Base-by-base conservation (phyloP, 2,329 filamentous ascomycete genomes). In the Sclerotinia spermophila region DNA sequence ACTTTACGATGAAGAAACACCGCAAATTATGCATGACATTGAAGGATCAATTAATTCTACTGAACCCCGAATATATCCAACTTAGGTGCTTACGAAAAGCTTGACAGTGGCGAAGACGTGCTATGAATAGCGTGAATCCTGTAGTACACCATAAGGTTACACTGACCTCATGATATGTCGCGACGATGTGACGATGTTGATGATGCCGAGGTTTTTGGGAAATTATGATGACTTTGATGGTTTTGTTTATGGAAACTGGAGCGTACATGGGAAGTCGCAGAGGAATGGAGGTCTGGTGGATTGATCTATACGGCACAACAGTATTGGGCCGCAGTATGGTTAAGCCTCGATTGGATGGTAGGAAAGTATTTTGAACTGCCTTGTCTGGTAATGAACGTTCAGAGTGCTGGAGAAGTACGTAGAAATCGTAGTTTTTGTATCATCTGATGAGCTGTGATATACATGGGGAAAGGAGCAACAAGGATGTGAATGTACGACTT, bases 111-210 rank as follows among this genome's bases (percentile, higher is more conserved):
- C 62, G 45, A 53, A 65, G 62, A 30, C 5, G 45, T 65, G 24
- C 62, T 53, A 65, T 65, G 44, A 65, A 65, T 51, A 53, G 33
- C 35, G 62, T 24, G 33, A 40, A 53, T 65, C 62, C 62, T 65
- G 7, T n/a, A 40, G 24, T 38, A 40, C 24, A 19, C 8, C 44
- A 8, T 48, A 48, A 51, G 24, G 15, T 61, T 40, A 19, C 42
- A 61, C n/a, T 24, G 30, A 24, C 19, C 7, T 30, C 11, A 27
- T 42, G 38, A 17, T 44, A 13, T 24, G n/a, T 30, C 53, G 45
- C 7, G 17, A 45, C 44, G 13, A 64, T 64, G 42, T 51, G 24
- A 53, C 62, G 17, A 40, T n/a, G 1, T 64, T 65, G 45, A 65
- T 53, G 45, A 51, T 51, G 61, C 33, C n/a, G 61, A 40, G 33